Evolutionary conservation across 768 basidiomycete genomes (phyloP).

Genomic region (Boletus rubropictus): DNA sequence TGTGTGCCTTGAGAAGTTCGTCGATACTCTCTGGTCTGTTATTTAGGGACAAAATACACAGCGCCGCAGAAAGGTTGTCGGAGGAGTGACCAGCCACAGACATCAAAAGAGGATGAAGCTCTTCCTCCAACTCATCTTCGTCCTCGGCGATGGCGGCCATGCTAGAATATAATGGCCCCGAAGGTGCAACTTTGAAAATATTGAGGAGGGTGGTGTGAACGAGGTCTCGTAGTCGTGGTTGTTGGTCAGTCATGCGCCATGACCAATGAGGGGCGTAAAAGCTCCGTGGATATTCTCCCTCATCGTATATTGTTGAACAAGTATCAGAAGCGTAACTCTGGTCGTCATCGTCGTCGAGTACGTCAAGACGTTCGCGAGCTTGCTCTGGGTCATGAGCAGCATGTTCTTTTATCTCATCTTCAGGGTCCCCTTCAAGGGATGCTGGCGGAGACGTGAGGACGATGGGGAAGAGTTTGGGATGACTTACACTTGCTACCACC

Average conservation of each 20-base stretch:
- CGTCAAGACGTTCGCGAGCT: neutral
- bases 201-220: constrained; percentile 41
- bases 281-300: constrained; percentile 25
- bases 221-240: constrained; percentile 36
- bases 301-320: constrained; percentile 17
- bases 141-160: constrained; percentile 38
- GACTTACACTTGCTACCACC: constrained; percentile 46
- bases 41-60: constrained; percentile 45
- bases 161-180: constrained; percentile 39
- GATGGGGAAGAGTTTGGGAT: neutral
- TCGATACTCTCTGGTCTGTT: constrained; percentile 33
- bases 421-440: constrained; percentile 13
- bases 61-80: constrained; percentile 49
- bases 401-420: constrained; percentile 24
- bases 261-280: constrained; percentile 53
- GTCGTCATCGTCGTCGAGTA: constrained; percentile 32
- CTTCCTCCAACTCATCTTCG: constrained; percentile 28
- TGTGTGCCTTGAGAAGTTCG: constrained; percentile 40
- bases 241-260: constrained; percentile 34
- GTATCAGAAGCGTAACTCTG: constrained; percentile 23
- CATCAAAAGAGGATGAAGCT: constrained; percentile 32
- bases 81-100: constrained; percentile 43
- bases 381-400: neutral
- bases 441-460: neutral
- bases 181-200: constrained; percentile 50